Evolutionary conservation across 208 protist genomes (phyloP).

Genomic region (Borovskyia barvae): DNA sequence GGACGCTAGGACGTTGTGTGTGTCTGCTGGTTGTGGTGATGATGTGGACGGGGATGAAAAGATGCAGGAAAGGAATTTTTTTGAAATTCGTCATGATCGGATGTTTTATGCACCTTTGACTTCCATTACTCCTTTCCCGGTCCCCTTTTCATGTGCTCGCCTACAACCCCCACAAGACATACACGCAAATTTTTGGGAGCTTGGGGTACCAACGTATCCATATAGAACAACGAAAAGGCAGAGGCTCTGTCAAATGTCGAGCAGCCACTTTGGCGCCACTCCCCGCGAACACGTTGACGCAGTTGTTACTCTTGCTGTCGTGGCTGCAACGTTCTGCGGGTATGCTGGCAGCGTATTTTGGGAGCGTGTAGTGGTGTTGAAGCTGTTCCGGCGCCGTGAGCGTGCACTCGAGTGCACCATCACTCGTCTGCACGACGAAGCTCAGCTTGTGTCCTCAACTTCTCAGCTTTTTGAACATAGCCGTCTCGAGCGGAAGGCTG

Average conservation of each 20-base stretch:
- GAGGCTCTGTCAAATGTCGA: no score
- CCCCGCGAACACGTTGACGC: slow-evolving; percentile 17
- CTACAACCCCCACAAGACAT: neutral
- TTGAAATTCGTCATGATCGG: no score
- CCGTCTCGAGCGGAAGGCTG: slow-evolving; percentile 24
- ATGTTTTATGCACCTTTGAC: no score
- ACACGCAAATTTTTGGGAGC: no score
- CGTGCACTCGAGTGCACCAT: slow-evolving; percentile 34
- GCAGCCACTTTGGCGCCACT: neutral
- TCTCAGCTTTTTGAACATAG: slow-evolving; percentile 42
- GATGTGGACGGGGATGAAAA: no score
- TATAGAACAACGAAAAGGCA: no score
- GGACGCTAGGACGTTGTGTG: no score
- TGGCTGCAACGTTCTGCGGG: slow-evolving; percentile 22
- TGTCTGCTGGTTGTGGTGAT: no score
- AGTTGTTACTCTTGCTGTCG: slow-evolving; percentile 6
- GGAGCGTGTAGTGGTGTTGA: slow-evolving; percentile 29
- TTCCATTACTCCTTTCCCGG: no score
- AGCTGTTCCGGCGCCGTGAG: slow-evolving; percentile 46
- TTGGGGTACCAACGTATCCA: no score
- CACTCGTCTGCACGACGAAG: slow-evolving; percentile 31
- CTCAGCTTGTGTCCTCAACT: slow-evolving; percentile 20
- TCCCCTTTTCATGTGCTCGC: neutral
- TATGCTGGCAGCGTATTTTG: slow-evolving; percentile 41
- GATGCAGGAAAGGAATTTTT: no score